Base-by-base conservation (phyloP, 768 basidiomycete species). In the Mycena polygramma region DNA sequence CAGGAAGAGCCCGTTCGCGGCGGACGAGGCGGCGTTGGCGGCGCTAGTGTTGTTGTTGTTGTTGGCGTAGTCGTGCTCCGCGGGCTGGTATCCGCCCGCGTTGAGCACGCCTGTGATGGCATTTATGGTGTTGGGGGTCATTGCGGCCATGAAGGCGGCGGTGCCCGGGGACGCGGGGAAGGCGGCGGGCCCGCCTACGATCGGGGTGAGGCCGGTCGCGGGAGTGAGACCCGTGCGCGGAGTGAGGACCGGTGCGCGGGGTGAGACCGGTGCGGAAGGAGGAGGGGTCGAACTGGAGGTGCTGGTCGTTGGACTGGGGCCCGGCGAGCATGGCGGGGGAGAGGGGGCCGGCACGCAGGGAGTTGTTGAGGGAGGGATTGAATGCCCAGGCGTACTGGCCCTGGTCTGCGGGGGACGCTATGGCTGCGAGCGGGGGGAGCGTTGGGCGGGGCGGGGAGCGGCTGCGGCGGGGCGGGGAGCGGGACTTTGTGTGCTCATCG, bases 291-390 rank as follows among this genome's bases (percentile, higher is more conserved):
- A 95, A 97, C 58, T 85, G 76, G 51, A 85, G 73, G 64, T 84
- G 41, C 52, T 66, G n/a, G 75, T 86, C 82, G 41, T 80, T 81
- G 60, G 82, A 73, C 78, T 90, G 91, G 5, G 96, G 97, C 11
- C 94, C 97, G 35, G 94, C 90, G 69, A 98, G 91, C 95, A 98
- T 97, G 63, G 97, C 96, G 37, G 97, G 97, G 7, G 94, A 96
- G 63, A 99, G 91, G 1, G 97, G 97, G 6, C 97, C 97, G 0
- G 96, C 89, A 54, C 97, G 91, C 41, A 99, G 89, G 3, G 95
- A 96, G 80, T 93, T 93, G 51, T 85, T 81, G 57, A 92, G 82
- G 51, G 90, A 78, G 17, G 87, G 80, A 49, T 88, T 85, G 77
- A 90, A 90, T 43, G 84, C 87, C 94, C 95, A 96, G 76, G 72